These are phyloP conservation scores for Coriolopsis trogii DNA, from an alignment of 1,284 basidiomycete species.

Conservation along the genomic window DNA sequence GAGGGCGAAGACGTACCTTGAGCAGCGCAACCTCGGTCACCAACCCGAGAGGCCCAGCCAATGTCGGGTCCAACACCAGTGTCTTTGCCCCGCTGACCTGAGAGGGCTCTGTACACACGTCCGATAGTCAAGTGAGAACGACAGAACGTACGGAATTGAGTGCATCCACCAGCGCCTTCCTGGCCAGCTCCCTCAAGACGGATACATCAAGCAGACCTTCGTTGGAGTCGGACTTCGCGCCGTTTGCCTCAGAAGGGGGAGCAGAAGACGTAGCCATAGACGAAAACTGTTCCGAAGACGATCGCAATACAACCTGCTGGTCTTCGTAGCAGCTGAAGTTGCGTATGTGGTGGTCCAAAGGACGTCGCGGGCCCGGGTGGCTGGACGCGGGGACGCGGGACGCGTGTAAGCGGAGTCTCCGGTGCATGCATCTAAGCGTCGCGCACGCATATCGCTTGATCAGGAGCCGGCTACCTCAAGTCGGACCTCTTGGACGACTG, in stretches of 20 bases:
- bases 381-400: too few relatives aligned
- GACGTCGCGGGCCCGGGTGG: too few relatives aligned
- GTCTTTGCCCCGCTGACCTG: conserved; percentile 96
- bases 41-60: conserved; percentile 92
- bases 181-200: conserved; percentile 75
- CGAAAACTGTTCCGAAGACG: not conserved
- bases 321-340: too few relatives aligned
- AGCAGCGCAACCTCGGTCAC: conserved; percentile 91
- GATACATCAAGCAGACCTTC: conserved; percentile 66
- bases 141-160: conserved; percentile 71
- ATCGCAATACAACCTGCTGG: not conserved
- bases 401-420: too few relatives aligned
- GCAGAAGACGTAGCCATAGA: conserved; percentile 32
- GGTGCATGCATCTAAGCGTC: too few relatives aligned
- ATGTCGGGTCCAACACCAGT: conserved; percentile 85
- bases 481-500: too few relatives aligned
- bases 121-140: not conserved
- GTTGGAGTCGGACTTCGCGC: conserved; percentile 25
- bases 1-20: conserved; percentile 61
- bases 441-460: too few relatives aligned
- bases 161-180: conserved; percentile 76
- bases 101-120: not conserved
- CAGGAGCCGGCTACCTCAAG: too few relatives aligned
- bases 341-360: too few relatives aligned
- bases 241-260: conserved; percentile 28